Evolutionary conservation across 805 yeast genomes (phyloP).

Genomic region (Ogataea dorogensis): DNA sequence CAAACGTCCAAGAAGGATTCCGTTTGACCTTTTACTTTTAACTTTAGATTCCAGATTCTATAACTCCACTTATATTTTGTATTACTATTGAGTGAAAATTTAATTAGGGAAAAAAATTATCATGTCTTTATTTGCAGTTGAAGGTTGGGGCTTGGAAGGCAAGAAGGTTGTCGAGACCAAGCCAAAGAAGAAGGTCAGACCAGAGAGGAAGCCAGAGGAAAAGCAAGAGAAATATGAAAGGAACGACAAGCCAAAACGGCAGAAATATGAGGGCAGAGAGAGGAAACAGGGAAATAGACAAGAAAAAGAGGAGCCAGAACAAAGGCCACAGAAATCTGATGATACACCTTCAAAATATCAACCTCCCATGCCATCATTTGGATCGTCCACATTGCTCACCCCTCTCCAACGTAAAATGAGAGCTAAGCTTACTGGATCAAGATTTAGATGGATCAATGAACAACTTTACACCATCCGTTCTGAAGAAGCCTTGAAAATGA

Average conservation of each 20-base stretch:
- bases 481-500: slow-evolving; percentile 67
- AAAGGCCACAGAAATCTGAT: slow-evolving; percentile 1
- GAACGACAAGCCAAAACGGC: too few relatives aligned
- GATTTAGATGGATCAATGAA: slow-evolving; percentile 98
- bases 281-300: slow-evolving; percentile 6
- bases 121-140: slow-evolving; percentile 76
- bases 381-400: slow-evolving; percentile 44
- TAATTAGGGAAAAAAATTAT: slow-evolving; percentile 7
- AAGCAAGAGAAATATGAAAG: slow-evolving; percentile 16
- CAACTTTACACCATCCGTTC: slow-evolving; percentile 89
- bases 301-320: slow-evolving; percentile 10
- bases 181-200: slow-evolving; percentile 14
- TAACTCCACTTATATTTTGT: slow-evolving; percentile 4
- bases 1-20: slow-evolving; percentile 1
- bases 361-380: too few relatives aligned
- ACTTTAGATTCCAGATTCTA: slow-evolving; percentile 1
- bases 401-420: slow-evolving; percentile 94
- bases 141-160: slow-evolving; percentile 73
- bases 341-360: neutral
- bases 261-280: too few relatives aligned
- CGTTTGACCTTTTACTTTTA: slow-evolving; percentile 1
- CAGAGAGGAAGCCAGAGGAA: slow-evolving; percentile 7
- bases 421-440: slow-evolving; percentile 89
- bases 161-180: slow-evolving; percentile 51
- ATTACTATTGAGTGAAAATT: slow-evolving; percentile 5